Evolutionary conservation across 2,329 filamentous ascomycete species (phyloP).

Genomic region (Nigrospora sphaerica): DNA sequence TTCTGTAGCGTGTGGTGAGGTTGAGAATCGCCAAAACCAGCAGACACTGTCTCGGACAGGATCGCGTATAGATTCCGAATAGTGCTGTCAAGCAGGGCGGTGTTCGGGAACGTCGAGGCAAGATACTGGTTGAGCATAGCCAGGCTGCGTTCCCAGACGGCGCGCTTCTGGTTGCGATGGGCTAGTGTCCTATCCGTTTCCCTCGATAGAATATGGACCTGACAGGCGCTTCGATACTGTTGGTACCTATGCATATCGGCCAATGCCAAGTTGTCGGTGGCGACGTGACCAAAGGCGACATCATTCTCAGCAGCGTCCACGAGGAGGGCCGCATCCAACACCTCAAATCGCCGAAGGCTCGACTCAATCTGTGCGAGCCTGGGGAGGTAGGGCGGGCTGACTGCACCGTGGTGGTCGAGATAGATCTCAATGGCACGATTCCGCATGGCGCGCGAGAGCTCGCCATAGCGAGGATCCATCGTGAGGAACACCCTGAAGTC

Average conservation of each 20-base stretch:
- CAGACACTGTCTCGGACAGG: neutral
- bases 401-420: conserved; percentile 43
- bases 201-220: neutral
- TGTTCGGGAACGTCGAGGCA: neutral
- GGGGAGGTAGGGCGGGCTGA: conserved; percentile 23
- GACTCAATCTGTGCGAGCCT: conserved; percentile 41
- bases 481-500: conserved; percentile 92
- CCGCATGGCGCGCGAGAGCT: conserved; percentile 92
- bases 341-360: conserved; percentile 37
- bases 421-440: conserved; percentile 91
- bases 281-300: conserved; percentile 21
- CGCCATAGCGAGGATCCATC: conserved; percentile 84
- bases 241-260: conserved; percentile 25
- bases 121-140: neutral
- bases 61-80: neutral
- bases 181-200: neutral
- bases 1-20: conserved; percentile 56
- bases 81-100: neutral
- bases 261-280: conserved; percentile 40
- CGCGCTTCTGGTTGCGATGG: neutral
- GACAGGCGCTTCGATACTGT: neutral
- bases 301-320: conserved; percentile 14
- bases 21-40: conserved; percentile 34
- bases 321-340: conserved; percentile 24
- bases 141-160: neutral